These are phyloP conservation scores for Fraxinus americana DNA, from an alignment of 257 asterid genomes.

Conservation along the genomic window DNA sequence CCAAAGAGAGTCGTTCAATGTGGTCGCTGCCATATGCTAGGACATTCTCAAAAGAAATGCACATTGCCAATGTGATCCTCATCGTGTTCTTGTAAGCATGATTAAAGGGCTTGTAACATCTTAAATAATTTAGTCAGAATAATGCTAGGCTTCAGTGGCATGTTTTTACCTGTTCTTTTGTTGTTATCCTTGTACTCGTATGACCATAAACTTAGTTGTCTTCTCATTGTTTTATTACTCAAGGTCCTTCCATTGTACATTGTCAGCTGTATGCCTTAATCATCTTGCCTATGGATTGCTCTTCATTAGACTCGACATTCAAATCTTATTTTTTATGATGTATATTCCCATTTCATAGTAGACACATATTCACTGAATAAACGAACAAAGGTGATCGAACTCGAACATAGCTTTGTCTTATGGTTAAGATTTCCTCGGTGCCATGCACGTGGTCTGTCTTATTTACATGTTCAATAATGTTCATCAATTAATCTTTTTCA, in stretches of 20 bases:
- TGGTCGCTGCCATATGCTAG: conserved; percentile 95
- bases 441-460: too few species aligned
- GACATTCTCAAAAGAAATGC: conserved; percentile 97
- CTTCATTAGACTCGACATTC: too few species aligned
- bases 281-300: not conserved
- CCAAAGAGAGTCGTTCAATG: conserved; percentile 90
- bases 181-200: conserved; percentile 41
- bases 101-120: conserved; percentile 3
- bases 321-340: too few species aligned
- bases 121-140: conserved; percentile 30
- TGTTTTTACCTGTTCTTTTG: conserved; percentile 28
- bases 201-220: conserved; percentile 41
- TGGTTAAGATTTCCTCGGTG: too few species aligned
- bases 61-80: conserved; percentile 62
- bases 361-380: too few species aligned
- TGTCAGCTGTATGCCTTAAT: not conserved
- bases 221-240: conserved; percentile 15
- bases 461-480: too few species aligned
- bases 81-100: not conserved
- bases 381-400: too few species aligned
- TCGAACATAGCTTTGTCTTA: too few species aligned
- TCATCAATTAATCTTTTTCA: too few species aligned
- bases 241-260: not conserved
- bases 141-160: conserved; percentile 35
- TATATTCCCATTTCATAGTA: too few species aligned